Conservation (phyloP, 495 filamentous ascomycete genomes). For the Neurospora sp. region DNA sequence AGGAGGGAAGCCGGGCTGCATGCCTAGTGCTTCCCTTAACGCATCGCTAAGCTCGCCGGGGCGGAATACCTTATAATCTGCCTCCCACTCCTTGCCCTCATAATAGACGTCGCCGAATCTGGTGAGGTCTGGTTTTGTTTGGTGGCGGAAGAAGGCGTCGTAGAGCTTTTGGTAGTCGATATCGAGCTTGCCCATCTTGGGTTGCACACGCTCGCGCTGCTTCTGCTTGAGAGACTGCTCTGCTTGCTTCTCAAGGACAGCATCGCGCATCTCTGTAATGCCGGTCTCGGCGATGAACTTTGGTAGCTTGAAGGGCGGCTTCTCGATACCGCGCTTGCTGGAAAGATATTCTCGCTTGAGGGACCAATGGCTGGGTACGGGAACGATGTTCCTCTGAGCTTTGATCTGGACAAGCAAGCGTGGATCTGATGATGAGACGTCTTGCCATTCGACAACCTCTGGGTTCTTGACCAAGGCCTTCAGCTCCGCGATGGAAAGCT, state of each 20-base stretch:
- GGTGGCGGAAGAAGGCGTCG: slow-evolving; percentile 94
- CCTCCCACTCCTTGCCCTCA: slow-evolving; percentile 97
- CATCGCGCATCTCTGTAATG: slow-evolving; percentile 95
- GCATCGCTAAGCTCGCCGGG: slow-evolving; percentile 87
- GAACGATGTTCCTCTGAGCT: slow-evolving; percentile 88
- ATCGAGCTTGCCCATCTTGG: slow-evolving; percentile 94
- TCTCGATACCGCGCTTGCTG: slow-evolving; percentile 91
- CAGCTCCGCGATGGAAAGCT: slow-evolving; percentile 87
- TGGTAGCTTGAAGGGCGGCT: slow-evolving; percentile 81
- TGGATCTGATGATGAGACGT: slow-evolving; percentile 86
- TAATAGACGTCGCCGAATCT: slow-evolving; percentile 97
- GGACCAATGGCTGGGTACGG: slow-evolving; percentile 88
- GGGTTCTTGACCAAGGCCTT: slow-evolving; percentile 87
- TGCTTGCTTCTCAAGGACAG: slow-evolving; percentile 89
- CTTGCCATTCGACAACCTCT: slow-evolving; percentile 95
- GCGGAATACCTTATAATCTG: slow-evolving; percentile 78
- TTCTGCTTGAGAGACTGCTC: slow-evolving; percentile 86
- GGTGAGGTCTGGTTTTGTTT: slow-evolving; percentile 89
- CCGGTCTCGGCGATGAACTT: slow-evolving; percentile 98
- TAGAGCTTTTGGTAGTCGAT: slow-evolving; percentile 98
- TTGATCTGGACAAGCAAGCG: slow-evolving; percentile 88
- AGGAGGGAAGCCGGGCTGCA: slow-evolving; percentile 85
- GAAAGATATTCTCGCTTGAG: slow-evolving; percentile 94
- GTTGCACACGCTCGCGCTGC: slow-evolving; percentile 85
- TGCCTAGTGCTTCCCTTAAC: slow-evolving; percentile 85